phyloP scores from a whole-genome alignment of 2,329 filamentous ascomycete species.

The Alternaria arbusti region DNA sequence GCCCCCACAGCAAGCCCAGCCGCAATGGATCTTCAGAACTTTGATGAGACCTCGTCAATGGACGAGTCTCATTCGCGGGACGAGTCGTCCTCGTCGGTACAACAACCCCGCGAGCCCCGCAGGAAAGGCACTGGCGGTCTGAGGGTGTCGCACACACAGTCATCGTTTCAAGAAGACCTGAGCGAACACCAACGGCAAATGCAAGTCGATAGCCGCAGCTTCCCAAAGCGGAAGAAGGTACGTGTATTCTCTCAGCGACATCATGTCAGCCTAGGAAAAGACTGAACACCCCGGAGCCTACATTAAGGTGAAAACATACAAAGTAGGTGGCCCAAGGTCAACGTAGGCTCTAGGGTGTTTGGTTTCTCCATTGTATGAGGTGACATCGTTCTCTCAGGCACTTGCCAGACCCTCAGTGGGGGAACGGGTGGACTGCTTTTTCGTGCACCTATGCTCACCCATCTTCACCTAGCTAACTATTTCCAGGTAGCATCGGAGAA shows the following conservation, averaged over 20 bases:
- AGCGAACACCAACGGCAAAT: constrained; percentile 44
- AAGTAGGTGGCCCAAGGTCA: too few species aligned
- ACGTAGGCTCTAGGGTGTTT: not conserved
- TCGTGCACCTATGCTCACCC: not conserved
- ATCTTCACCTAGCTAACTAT: not conserved
- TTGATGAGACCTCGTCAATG: constrained; percentile 5
- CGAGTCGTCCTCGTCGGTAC: not conserved
- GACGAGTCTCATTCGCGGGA: constrained; percentile 11
- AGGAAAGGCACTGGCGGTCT: constrained; percentile 39
- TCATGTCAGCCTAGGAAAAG: not conserved
- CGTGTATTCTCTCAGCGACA: not conserved
- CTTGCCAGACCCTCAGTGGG: not conserved
- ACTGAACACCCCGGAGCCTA: not conserved
- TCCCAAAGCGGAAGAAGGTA: constrained; percentile 42
- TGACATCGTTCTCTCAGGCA: not conserved
- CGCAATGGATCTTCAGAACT: constrained; percentile 7
- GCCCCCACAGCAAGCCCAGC: constrained; percentile 30
- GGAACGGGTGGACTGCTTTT: not conserved
- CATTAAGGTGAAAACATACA: too few species aligned
- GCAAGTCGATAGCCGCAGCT: constrained; percentile 39
- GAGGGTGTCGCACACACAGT: constrained; percentile 33
- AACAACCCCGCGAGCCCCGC: constrained; percentile 10
- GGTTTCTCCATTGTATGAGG: too few species aligned
- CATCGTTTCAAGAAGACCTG: constrained; percentile 33
- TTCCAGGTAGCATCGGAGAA: constrained; percentile 36